These are phyloP conservation scores for Yamadazyma sp. DNA, from an alignment of 805 yeast species.

Conservation along the genomic window DNA sequence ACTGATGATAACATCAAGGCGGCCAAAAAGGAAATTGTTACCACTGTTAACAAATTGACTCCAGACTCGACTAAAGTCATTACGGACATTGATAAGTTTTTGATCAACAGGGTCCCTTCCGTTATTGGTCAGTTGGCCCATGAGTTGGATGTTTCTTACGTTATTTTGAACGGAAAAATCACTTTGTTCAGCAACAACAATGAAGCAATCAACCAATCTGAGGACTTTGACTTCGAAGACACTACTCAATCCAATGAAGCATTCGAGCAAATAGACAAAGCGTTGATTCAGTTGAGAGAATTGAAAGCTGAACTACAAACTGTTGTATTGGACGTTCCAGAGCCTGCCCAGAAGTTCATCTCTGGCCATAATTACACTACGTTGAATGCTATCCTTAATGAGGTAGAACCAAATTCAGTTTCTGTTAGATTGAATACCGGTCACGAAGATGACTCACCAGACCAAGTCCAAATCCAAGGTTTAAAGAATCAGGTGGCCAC, in stretches of 20 bases:
- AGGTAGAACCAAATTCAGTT: slow-evolving; percentile 40
- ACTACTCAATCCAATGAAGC: slow-evolving; percentile 65
- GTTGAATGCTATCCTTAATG: slow-evolving; percentile 43
- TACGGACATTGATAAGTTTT: slow-evolving; percentile 66
- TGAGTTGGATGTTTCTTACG: slow-evolving; percentile 51
- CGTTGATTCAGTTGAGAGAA: slow-evolving; percentile 59
- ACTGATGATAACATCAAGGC: slow-evolving; percentile 42
- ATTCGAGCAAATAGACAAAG: slow-evolving; percentile 52
- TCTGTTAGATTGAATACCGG: slow-evolving; percentile 48
- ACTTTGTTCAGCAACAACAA: slow-evolving; percentile 45
- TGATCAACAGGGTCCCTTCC: slow-evolving; percentile 46
- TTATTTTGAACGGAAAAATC: slow-evolving; percentile 56
- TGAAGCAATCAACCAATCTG: slow-evolving; percentile 18
- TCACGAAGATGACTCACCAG: slow-evolving; percentile 33
- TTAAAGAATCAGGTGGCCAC: slow-evolving; percentile 57
- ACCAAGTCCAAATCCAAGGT: slow-evolving; percentile 70
- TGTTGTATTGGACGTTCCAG: slow-evolving; percentile 50
- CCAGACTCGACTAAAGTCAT: slow-evolving; percentile 63
- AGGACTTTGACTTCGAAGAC: slow-evolving; percentile 55
- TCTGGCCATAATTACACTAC: slow-evolving; percentile 64
- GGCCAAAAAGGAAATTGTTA: slow-evolving; percentile 72
- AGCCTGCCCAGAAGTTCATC: slow-evolving; percentile 57
- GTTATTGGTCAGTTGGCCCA: slow-evolving; percentile 43
- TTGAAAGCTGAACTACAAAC: slow-evolving; percentile 54
- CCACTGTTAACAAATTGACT: slow-evolving; percentile 66